Evolutionary conservation across 164 flowering plant genomes (phyloP), one percentile per base, ranked within the genome.

Genomic region (Macadamia integrifolia): DNA sequence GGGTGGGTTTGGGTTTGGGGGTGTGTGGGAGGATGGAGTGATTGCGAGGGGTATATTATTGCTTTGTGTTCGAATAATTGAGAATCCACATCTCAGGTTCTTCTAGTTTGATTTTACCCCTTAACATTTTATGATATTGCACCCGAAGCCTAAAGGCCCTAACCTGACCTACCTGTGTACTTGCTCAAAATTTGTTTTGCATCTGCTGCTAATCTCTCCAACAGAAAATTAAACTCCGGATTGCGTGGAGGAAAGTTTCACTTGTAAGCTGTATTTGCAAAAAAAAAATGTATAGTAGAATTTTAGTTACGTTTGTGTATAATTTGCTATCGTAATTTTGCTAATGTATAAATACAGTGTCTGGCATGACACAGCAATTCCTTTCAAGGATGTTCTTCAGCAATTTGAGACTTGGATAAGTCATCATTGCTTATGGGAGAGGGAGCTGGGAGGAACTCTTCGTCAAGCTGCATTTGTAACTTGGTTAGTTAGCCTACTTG

Each of bases 331-430:
- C 23, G 55, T 56, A 42, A 68, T 52, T 5, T 64, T 30, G 50
- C 65, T 66, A 57, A 66, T 75, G 30, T 72, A 35, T n/a, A 18
- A 71, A 66, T 81, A 72, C 89, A 92, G 99, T 63, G 96, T 94
- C 18, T 94, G 98, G 99, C 97, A 92, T 78, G 99, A 92, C 74
- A 94, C 97, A 29, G 96, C 99, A 30, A 80, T 89, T 58, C 78
- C 87, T 66, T 94, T 92, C 69, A 66, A 77, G 13, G 90, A 92
- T 60, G 97, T 90, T 71, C 69, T 94, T 70, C 76, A 80, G 64
- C 81, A 90, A 69, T 92, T 94, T 79, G 99, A 94, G 76, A 76
- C 46, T 49, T 94, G 99, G 98, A 75, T 90, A 75, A 66, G 74
- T 66, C 68, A 69, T 44, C 92, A 88, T 85, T 72, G 72, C n/a